Evolutionary conservation across 768 basidiomycete genomes (phyloP).

Genomic region (Suillus luteus): DNA sequence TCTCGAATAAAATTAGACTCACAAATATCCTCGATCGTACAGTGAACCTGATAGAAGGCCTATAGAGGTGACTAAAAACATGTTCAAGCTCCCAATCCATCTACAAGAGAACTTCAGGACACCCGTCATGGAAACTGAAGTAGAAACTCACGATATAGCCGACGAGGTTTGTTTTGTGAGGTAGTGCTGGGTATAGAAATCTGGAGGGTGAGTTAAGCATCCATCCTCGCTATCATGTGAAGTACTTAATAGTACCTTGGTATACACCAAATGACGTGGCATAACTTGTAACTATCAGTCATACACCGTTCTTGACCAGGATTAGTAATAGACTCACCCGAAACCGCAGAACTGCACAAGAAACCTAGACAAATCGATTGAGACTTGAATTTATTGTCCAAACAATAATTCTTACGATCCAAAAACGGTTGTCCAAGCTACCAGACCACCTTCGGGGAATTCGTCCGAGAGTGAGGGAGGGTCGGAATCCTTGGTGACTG

Average conservation of each 20-base stretch:
- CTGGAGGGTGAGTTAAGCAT: constrained; percentile 21
- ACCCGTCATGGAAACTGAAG: not conserved
- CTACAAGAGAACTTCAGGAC: constrained; percentile 19
- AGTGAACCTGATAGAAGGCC: constrained; percentile 46
- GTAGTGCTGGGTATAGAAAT: constrained; percentile 41
- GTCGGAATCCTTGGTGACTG: not conserved
- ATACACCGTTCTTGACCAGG: not conserved
- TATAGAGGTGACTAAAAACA: constrained; percentile 39
- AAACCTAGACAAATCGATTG: constrained; percentile 21
- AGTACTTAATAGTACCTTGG: constrained; percentile 33
- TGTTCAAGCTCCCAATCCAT: constrained; percentile 51
- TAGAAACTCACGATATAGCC: constrained; percentile 36
- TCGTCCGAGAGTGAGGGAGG: constrained; percentile 4
- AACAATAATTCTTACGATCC: constrained; percentile 23
- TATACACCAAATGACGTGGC: constrained; percentile 42
- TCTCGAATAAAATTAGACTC: constrained; percentile 13
- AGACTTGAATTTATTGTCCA: not conserved
- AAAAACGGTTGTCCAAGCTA: constrained; percentile 28
- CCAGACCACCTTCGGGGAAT: constrained; percentile 32
- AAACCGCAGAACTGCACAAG: constrained; percentile 36
- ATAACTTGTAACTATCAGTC: constrained; percentile 27
- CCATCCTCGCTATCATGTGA: not conserved
- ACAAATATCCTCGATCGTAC: constrained; percentile 58
- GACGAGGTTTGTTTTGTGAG: constrained; percentile 37
- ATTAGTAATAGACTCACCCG: constrained; percentile 22